Evolutionary conservation across 805 yeast genomes (phyloP).

Genomic region (Wickerhamomyces pijperi): DNA sequence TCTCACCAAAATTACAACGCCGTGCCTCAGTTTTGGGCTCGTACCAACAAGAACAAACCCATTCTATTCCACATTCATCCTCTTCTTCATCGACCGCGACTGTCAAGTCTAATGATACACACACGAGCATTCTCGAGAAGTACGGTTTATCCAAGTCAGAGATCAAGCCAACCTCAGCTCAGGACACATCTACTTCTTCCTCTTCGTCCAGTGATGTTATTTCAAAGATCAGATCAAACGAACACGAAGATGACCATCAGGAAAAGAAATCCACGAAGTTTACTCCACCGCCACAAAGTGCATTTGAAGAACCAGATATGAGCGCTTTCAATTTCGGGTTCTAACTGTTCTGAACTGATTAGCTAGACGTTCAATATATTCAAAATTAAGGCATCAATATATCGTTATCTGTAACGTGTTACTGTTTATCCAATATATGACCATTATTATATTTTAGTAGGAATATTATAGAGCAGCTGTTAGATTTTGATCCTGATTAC

Average conservation of each 20-base stretch:
- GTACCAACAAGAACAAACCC: slow-evolving; percentile 3
- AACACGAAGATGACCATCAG: slow-evolving; percentile 4
- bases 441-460: too few relatives aligned
- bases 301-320: slow-evolving; percentile 68
- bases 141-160: slow-evolving; percentile 17
- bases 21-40: slow-evolving; percentile 7
- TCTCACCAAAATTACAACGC: slow-evolving; percentile 16
- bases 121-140: slow-evolving; percentile 17
- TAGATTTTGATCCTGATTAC: too few relatives aligned
- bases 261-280: slow-evolving; percentile 4
- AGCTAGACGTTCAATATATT: too few relatives aligned
- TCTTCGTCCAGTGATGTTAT: too few relatives aligned
- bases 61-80: not conserved
- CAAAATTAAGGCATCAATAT: too few relatives aligned
- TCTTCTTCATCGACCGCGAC: slow-evolving; percentile 1
- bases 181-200: too few relatives aligned
- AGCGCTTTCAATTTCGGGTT: slow-evolving; percentile 51
- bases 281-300: slow-evolving; percentile 35
- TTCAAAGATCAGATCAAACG: too few relatives aligned
- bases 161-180: too few relatives aligned
- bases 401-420: too few relatives aligned
- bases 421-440: too few relatives aligned
- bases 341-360: slow-evolving; percentile 3
- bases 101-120: slow-evolving; percentile 1
- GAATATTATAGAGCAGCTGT: too few relatives aligned